Evolutionary conservation across 2,329 filamentous ascomycete genomes (phyloP), one percentile per base, ranked within the genome.

Genomic region (Epichloe coenophiala): DNA sequence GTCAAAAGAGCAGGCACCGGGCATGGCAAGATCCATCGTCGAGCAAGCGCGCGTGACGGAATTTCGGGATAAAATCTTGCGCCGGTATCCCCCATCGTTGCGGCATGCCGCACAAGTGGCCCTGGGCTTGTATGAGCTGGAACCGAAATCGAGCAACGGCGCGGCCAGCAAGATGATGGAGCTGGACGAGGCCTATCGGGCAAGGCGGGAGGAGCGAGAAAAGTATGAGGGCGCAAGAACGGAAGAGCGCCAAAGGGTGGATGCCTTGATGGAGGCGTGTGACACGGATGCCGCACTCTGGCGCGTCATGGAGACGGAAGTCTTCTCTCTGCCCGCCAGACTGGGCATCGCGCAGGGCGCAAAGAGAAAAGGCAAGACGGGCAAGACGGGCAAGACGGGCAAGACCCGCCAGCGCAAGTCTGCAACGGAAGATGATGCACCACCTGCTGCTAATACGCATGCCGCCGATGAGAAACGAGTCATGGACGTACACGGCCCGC

Each of bases 261-360:
- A 78, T 54, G 55, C 57, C 5, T 59, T 77, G 39, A 76, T 90
- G 68, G 64, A 68, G 11, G 61, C 58, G 2, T 81, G 81, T 17
- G 57, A 68, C 52, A 78, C 78, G 0, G 86, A 90, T 57, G 66
- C 73, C 19, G 77, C 79, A 47, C 69, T 88, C 9, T 89, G 85
- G 84, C 63, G 77, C 6, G 64, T 84, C 3, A 70, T 90, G 61
- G 78, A 87, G 54, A 62, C 68, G 5, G 76, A 88, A 47, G 80
- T 89, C 12, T 86, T 89, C 57, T 70, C 73, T 1, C 65, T 82
- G 54, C 74, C 83, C 0, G 61, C 65, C 3, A 74, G 69, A 52
- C 65, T 88, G 19, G 76, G 80, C 11, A 69, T 86, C 15, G 21
- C 19, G 9, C 53, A 51, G 36, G 3, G 11, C 43, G 6, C 40